Evolutionary conservation across 225 moss, liverwort and hornwort species (phyloP).

Genomic region (Pseudoscleropodium purum): DNA sequence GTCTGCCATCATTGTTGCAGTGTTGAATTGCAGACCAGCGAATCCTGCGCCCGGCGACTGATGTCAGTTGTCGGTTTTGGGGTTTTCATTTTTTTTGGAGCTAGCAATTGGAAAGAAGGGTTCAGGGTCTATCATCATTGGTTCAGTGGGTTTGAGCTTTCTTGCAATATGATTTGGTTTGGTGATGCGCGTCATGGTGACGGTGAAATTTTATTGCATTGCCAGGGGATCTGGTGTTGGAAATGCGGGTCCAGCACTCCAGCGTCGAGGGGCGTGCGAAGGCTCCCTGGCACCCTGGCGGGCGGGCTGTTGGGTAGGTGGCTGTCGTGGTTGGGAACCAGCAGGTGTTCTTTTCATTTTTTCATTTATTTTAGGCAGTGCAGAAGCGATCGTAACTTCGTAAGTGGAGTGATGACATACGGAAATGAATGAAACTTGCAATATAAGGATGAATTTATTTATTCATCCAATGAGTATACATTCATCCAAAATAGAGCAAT

Average conservation of each 20-base stretch:
- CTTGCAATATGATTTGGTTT: not conserved
- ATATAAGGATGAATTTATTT: no score
- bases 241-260: not conserved
- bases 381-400: no score
- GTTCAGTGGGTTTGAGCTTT: not conserved
- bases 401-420: no score
- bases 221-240: not conserved
- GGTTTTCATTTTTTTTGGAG: no score
- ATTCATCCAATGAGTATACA: no score
- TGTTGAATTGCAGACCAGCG: not conserved
- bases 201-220: not conserved
- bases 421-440: no score
- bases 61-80: no score
- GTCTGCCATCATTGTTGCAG: not conserved
- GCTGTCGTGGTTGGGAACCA: not conserved
- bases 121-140: not conserved
- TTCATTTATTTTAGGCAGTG: no score
- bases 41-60: not conserved
- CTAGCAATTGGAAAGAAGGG: not conserved
- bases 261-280: not conserved
- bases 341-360: no score
- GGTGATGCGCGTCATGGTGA: not conserved
- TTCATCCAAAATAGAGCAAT: no score
- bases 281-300: not conserved
- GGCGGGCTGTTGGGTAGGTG: not conserved